phyloP scores from a whole-genome alignment of 345 rosid genomes.

The Eucalyptus sp. region DNA sequence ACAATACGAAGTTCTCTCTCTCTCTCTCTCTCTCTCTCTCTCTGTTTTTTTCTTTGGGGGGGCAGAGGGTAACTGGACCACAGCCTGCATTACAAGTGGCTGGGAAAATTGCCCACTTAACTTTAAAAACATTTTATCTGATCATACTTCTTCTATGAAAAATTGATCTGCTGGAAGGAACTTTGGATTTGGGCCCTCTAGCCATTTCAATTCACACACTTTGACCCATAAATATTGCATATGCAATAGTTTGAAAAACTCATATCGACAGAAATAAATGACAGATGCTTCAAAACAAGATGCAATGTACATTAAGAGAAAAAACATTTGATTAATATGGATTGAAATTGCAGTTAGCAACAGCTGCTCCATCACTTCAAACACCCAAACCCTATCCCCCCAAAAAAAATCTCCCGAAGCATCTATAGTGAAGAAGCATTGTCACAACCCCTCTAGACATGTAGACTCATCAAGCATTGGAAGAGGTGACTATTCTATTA shows the following conservation, averaged over 20 bases:
- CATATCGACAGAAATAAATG: not conserved
- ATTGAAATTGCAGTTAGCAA: not conserved
- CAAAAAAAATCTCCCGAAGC: not conserved
- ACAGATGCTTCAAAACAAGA: not conserved
- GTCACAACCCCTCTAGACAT: not conserved
- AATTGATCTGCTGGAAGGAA: not conserved
- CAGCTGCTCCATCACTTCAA: not conserved
- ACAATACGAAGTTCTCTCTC: not conserved
- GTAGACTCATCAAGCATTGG: not conserved
- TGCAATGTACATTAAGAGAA: not conserved
- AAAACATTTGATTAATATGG: not conserved
- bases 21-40: rapidly evolving
- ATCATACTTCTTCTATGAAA: not conserved
- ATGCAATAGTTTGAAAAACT: not conserved
- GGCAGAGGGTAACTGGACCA: not conserved
- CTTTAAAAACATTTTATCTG: not conserved
- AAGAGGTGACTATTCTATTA: not conserved
- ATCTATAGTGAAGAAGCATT: not conserved
- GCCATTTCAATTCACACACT: not conserved
- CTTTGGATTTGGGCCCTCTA: not conserved
- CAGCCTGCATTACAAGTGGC: not conserved
- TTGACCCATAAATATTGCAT: not conserved
- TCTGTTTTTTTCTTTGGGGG: not conserved
- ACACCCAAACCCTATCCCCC: not conserved
- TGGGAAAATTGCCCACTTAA: not conserved